Evolutionary conservation across 2,329 filamentous ascomycete genomes (phyloP).

Genomic region (Chrysosporium queenslandicum): DNA sequence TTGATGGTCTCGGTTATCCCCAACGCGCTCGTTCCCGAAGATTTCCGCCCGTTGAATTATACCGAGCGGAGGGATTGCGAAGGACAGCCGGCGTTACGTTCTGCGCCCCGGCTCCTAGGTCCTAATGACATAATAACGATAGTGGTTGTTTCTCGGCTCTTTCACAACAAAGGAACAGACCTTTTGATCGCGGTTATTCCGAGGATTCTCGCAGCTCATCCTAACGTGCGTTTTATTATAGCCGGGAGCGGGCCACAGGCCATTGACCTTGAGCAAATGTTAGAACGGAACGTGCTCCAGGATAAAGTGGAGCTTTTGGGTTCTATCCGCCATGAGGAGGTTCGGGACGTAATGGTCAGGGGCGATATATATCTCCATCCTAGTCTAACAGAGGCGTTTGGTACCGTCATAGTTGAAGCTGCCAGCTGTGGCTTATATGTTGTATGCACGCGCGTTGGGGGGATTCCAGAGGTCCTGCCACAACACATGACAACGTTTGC

Average conservation of each 20-base stretch:
- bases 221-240: constrained; percentile 93
- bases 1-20: constrained; percentile 97
- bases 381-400: constrained; percentile 90
- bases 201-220: constrained; percentile 76
- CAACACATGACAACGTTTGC: constrained; percentile 97
- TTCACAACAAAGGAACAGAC: constrained; percentile 98
- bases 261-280: constrained; percentile 96
- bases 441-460: constrained; percentile 90
- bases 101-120: constrained; percentile 55
- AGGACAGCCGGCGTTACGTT: constrained; percentile 26
- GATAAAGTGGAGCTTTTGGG: constrained; percentile 89
- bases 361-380: constrained; percentile 96
- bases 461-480: constrained; percentile 91
- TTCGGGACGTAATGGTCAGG: constrained; percentile 92
- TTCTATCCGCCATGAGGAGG: constrained; percentile 86
- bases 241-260: constrained; percentile 92
- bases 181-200: constrained; percentile 93
- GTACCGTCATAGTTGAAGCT: constrained; percentile 94
- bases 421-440: constrained; percentile 93
- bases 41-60: constrained; percentile 66
- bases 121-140: constrained; percentile 87
- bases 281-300: constrained; percentile 87
- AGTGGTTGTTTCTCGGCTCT: constrained; percentile 90
- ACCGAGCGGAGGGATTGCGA: constrained; percentile 26
- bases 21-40: constrained; percentile 92